phyloP scores from a whole-genome alignment of 83 land plant genomes.

The Diphasiastrum complanatum region DNA sequence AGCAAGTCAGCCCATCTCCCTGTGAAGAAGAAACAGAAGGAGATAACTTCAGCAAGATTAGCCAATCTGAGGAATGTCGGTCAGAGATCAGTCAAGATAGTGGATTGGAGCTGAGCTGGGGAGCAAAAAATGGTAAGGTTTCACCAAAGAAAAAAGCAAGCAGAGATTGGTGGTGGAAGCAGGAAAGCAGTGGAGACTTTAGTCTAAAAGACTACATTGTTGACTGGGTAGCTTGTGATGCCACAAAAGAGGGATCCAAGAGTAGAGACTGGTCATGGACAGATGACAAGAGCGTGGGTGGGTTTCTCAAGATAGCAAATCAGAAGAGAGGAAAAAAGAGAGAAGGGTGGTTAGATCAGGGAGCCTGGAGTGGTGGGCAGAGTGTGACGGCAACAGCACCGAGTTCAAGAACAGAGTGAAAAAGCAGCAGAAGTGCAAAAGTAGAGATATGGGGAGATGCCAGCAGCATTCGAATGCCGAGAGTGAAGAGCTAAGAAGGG shows the following conservation, averaged over 20 bases:
- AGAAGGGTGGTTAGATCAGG: constrained; percentile 23
- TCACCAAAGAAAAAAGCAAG: constrained; percentile 18
- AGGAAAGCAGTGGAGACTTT: constrained; percentile 59
- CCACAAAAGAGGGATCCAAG: constrained; percentile 52
- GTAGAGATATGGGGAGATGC: background rate
- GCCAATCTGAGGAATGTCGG: background rate
- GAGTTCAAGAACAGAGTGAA: constrained; percentile 43
- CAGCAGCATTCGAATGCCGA: too few relatives aligned
- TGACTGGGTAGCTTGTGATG: constrained; percentile 51
- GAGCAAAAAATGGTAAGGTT: too few relatives aligned
- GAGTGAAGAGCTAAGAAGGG: constrained; percentile 10
- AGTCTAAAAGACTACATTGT: constrained; percentile 69
- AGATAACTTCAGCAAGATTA: background rate
- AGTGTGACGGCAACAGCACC: constrained; percentile 50
- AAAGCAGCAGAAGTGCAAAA: constrained; percentile 12
- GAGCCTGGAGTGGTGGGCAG: constrained; percentile 64
- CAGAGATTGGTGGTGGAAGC: constrained; percentile 49
- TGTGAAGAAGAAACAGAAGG: constrained; percentile 23
- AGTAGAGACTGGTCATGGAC: constrained; percentile 28
- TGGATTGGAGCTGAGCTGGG: constrained; percentile 13
- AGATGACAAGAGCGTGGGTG: constrained; percentile 11
- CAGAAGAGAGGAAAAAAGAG: constrained; percentile 17
- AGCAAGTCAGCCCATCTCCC: constrained; percentile 25
- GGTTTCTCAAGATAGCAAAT: constrained; percentile 10
- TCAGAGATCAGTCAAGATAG: constrained; percentile 32